Evolutionary conservation across 2,329 filamentous ascomycete genomes (phyloP), one percentile per base, ranked within the genome.

Genomic region (Myriosclerotinia duriaeana): DNA sequence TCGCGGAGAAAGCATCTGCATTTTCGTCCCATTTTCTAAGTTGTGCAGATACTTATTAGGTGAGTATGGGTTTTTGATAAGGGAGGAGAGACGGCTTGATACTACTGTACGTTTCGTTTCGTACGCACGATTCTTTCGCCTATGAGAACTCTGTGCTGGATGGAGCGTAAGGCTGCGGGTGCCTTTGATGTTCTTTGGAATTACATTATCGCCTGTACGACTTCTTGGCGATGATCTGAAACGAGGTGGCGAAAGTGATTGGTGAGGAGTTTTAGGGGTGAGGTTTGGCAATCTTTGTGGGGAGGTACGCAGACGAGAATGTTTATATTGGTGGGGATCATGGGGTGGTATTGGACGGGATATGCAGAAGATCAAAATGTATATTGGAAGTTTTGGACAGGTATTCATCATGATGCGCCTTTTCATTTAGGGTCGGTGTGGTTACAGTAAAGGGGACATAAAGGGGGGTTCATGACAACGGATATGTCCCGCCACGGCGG

Each of bases 201-300:
- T 38, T 22, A 60, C 58, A 38, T 26, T 50, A 1, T 20, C 58
- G 44, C n/a, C 5, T 1, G 58, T 40, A 40, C 30, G 26, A 38
- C 44, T 26, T 38, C 58, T 50, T 50, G 58, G 58, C 20, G 30
- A 38, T 50, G 58, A 60, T 26, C 20, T 30, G 58, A 61, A 61
- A 61, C 58, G 15, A 22, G 20, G 44, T 60, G 56, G 56, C 44
- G 42, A 42, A 60, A 60, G 44, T 7, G 56, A 60, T 60, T 26
- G 56, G 56, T 22, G 7, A 20, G 42, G 20, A 48, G 12, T 44
- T 12, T 22, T 22, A 58, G 38, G 15, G 22, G n/a, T 44, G 22
- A 48, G 9, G n/a, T 46, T 20, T 12, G 9, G n/a, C 4, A 8
- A 22, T 50, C n/a, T 50, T 22, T 9, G 9, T 22, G 46, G 4